Base-by-base conservation (phyloP, 352 stramenopile species). In the Phytophthora sp. region DNA sequence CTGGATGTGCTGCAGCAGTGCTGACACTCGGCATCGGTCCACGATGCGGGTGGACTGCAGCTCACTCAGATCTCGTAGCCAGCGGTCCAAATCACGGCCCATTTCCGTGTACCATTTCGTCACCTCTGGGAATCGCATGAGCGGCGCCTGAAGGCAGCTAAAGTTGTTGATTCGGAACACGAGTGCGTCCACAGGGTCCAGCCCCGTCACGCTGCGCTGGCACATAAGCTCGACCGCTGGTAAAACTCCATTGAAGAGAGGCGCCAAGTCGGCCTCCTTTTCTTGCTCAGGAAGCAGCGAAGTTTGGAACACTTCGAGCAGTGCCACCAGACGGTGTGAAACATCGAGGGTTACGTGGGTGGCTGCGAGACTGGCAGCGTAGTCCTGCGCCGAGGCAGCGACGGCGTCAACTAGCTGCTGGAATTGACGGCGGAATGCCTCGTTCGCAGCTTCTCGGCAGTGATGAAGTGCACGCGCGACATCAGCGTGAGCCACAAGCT, bases 101-200 rank as follows among this genome's bases (percentile, higher is more conserved):
- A 89, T 74, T 26, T 46, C 32, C 7, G 31, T 45, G 28, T 67
- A 55, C 79, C 79, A 91, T 43, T 63, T 66, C 0, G 49, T 46
- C 11, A 77, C 80, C 46, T 87, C 77, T 4, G 56, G 57, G 32
- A 88, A 88, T 9, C 63, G 66, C n/a, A 35, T 38, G 1, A 91
- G 57, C 4, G 73, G 66, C 4, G 72, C 74, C 17, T 83, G 76
- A 20, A 93, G 10, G 32, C 82, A 89, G 48, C 75, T 88, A n/a
- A 91, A 62, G 51, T 91, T 89, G 61, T 93, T 91, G 50, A 89
- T 66, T 5, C 74, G 74, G 51, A 93, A 89, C 21, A 93, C 74
- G 32, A 89, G 61, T 12, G 78, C 77, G 26, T 93, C 82, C 11
- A 75, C 60, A 1, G 72, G 37, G 21, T 82, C 74, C 6, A 86